Conservation (phyloP, 768 basidiomycete species). For the Asterophora lycoperdoides region DNA sequence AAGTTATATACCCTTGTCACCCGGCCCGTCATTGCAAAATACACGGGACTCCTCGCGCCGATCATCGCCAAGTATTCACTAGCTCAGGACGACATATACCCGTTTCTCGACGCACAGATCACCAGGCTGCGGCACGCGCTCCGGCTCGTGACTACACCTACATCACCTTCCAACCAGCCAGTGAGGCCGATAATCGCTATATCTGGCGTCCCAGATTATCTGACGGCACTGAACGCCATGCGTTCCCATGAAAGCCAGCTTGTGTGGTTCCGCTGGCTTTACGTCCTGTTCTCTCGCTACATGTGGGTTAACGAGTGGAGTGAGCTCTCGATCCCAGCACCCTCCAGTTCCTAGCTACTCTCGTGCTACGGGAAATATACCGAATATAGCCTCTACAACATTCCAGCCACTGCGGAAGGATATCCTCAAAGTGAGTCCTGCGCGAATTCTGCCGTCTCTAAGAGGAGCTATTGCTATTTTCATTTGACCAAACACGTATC, state of each 20-base stretch:
- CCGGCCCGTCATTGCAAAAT: slow-evolving; percentile 55
- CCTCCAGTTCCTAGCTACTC: no score
- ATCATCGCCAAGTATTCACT: slow-evolving; percentile 46
- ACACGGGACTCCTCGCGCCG: slow-evolving; percentile 51
- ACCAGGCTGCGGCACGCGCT: background rate
- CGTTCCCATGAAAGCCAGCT: slow-evolving; percentile 68
- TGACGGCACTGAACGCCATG: slow-evolving; percentile 64
- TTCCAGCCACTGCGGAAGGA: no score
- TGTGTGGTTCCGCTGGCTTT: slow-evolving; percentile 87
- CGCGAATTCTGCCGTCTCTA: no score
- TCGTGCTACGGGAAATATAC: no score
- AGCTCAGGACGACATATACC: slow-evolving; percentile 10
- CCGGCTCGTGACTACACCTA: background rate
- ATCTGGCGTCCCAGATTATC: slow-evolving; percentile 53
- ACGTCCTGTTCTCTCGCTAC: slow-evolving; percentile 75
- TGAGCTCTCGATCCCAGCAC: slow-evolving; percentile 22
- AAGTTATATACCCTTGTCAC: slow-evolving; percentile 58
- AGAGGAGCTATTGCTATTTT: no score
- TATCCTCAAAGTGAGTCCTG: no score
- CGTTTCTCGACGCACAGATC: background rate
- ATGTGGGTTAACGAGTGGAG: slow-evolving; percentile 93
- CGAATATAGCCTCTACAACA: no score
- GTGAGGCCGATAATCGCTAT: slow-evolving; percentile 42
- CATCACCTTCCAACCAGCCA: background rate
- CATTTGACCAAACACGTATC: no score